Evolutionary conservation across 805 yeast species (phyloP).

Genomic region (Candida coquimbonensis): DNA sequence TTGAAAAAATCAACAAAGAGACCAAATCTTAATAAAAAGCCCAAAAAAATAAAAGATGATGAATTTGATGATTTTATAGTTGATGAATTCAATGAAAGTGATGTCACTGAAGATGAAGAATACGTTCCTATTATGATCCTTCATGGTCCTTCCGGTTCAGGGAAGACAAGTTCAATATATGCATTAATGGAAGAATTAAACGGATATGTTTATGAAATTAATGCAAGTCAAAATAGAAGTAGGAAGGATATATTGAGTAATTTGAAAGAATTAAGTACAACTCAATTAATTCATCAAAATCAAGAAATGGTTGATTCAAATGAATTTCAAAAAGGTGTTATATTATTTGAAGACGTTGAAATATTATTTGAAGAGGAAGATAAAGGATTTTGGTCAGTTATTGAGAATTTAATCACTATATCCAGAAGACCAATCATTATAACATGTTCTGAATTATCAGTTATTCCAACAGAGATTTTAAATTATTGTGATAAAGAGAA

Average conservation of each 20-base stretch:
- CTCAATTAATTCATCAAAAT: slow-evolving; percentile 60
- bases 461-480: slow-evolving; percentile 41
- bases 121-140: slow-evolving; percentile 61
- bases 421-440: slow-evolving; percentile 66
- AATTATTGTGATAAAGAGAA: slow-evolving; percentile 38
- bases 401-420: slow-evolving; percentile 51
- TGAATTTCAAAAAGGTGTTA: slow-evolving; percentile 51
- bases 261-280: slow-evolving; percentile 75
- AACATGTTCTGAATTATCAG: slow-evolving; percentile 47
- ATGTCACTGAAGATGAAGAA: slow-evolving; percentile 20
- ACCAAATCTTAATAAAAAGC: slow-evolving; percentile 25
- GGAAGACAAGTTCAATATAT: slow-evolving; percentile 71
- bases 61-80: slow-evolving; percentile 25
- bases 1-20: slow-evolving; percentile 29
- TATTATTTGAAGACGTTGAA: slow-evolving; percentile 83
- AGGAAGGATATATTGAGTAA: slow-evolving; percentile 60
- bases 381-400: slow-evolving; percentile 70
- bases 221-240: slow-evolving; percentile 66
- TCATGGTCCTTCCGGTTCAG: slow-evolving; percentile 66
- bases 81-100: slow-evolving; percentile 16
- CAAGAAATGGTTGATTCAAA: slow-evolving; percentile 12
- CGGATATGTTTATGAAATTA: slow-evolving; percentile 78
- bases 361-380: slow-evolving; percentile 61
- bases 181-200: slow-evolving; percentile 54
- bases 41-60: slow-evolving; percentile 19